Evolutionary conservation across 177 flowering plant species (phyloP).

Genomic region (Vitis hybrid): DNA sequence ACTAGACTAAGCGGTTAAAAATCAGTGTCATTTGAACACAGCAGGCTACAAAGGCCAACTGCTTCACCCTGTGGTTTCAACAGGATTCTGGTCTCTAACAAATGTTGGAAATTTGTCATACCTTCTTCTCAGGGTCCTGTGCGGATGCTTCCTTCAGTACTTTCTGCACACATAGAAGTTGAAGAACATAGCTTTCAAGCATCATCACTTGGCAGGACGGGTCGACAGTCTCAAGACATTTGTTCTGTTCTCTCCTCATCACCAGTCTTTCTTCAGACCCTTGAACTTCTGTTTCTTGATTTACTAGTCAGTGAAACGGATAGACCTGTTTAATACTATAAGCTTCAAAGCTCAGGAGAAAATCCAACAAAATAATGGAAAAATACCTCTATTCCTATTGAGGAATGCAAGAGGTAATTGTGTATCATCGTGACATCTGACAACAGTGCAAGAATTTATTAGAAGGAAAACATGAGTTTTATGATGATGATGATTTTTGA

Average conservation of each 20-base stretch:
- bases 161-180: constrained; percentile 52
- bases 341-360: background rate
- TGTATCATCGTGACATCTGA: constrained; percentile 25
- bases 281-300: constrained; percentile 19
- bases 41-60: background rate
- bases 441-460: background rate
- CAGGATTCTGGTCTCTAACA: background rate
- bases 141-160: constrained; percentile 34
- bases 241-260: background rate
- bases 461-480: background rate
- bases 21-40: too few relatives aligned
- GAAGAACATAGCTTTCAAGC: constrained; percentile 56
- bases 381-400: constrained; percentile 26
- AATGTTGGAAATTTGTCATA: constrained; percentile 12
- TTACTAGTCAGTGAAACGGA: background rate
- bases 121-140: constrained; percentile 27
- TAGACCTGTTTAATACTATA: background rate
- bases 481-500: background rate
- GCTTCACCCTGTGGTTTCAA: background rate
- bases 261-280: constrained; percentile 13
- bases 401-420: constrained; percentile 15
- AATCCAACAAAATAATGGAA: background rate
- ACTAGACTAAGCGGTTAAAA: too few relatives aligned
- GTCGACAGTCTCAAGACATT: constrained; percentile 1
- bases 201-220: constrained; percentile 38